Evolutionary conservation across 1,284 basidiomycete genomes (phyloP), one percentile per base, ranked within the genome.

Genomic region (Naganishia liquefaciens): DNA sequence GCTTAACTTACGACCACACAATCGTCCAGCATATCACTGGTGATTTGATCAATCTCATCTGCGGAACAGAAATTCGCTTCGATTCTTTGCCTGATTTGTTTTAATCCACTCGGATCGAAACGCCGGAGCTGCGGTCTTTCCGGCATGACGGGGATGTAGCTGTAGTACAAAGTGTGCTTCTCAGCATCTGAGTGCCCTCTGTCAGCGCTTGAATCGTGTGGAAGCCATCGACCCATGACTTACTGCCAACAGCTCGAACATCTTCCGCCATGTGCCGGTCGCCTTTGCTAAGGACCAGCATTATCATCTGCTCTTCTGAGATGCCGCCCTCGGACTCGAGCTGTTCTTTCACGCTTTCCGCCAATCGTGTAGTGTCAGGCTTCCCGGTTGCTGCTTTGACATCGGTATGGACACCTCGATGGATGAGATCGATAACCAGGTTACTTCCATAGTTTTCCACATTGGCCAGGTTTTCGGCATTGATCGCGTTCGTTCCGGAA

Each of bases 361-460:
- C 74, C 61, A 74, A 55, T 37, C 25, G n/a, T 4, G 74, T 71
- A 43, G 74, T 75, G 47, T 77, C 76, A 57, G 81, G 74, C 43
- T 82, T 75, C 21, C 83, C 83, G 65, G 88, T 87, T 39, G 78
- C 78, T 50, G 79, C 76, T 68, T 83, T 82, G 73, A 70, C 81
- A 63, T 75, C 73, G 60, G 83, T 86, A 74, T 93, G 90, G 65
- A 86, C 82, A n/a, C 92, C 91, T 63, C 87, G 86, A 28, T 86
- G 88, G 71, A 96, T 89, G 85, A 95, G 88, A 74, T 91, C 93
- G 40, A 95, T 81, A 33, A 95, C 83, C 33, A 96, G 80, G 76
- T 93, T 94, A 51, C 89, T 93, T 65, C 95, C 85, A 74, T 94
- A 97, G 76, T 98, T 95, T 79, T 97, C 93, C 9, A 96, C 85